Evolutionary conservation across 2,329 filamentous ascomycete genomes (phyloP).

Genomic region (Alternaria rosae): DNA sequence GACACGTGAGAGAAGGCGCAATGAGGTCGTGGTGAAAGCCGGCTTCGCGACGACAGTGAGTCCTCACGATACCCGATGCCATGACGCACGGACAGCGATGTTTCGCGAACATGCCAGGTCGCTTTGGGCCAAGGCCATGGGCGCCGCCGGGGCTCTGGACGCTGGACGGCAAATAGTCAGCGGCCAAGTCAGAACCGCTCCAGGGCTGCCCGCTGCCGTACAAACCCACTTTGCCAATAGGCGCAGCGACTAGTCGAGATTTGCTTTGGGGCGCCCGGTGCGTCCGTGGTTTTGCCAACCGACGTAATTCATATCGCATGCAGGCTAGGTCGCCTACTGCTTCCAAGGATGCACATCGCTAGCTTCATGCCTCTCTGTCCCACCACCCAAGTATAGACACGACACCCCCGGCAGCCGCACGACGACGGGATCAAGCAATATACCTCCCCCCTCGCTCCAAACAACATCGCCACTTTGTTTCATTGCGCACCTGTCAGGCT

Average conservation of each 20-base stretch:
- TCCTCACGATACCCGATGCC: not conserved
- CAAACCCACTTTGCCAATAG: not conserved
- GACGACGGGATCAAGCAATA: conserved; percentile 3
- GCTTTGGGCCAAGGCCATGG: not conserved
- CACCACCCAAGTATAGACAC: conserved; percentile 11
- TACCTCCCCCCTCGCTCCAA: not conserved
- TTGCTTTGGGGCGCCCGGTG: not conserved
- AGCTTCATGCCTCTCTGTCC: conserved; percentile 1
- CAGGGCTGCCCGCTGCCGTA: conserved; percentile 2
- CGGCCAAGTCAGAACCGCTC: conserved; percentile 1
- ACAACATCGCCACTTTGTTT: not conserved
- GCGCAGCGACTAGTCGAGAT: not conserved
- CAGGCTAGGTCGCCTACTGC: not conserved
- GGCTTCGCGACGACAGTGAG: not conserved
- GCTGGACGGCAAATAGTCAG: not conserved
- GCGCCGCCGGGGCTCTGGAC: not conserved
- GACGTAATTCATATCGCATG: conserved; percentile 5
- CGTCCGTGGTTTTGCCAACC: conserved; percentile 5
- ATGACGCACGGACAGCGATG: conserved; percentile 3
- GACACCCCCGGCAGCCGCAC: conserved; percentile 4
- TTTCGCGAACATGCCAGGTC: conserved; percentile 2
- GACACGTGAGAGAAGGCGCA: not conserved
- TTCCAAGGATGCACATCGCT: conserved; percentile 3
- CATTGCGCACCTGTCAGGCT: not conserved
- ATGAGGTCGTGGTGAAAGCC: not conserved